Conservation (phyloP, 805 yeast species). For the Ogataea paraovalis region DNA sequence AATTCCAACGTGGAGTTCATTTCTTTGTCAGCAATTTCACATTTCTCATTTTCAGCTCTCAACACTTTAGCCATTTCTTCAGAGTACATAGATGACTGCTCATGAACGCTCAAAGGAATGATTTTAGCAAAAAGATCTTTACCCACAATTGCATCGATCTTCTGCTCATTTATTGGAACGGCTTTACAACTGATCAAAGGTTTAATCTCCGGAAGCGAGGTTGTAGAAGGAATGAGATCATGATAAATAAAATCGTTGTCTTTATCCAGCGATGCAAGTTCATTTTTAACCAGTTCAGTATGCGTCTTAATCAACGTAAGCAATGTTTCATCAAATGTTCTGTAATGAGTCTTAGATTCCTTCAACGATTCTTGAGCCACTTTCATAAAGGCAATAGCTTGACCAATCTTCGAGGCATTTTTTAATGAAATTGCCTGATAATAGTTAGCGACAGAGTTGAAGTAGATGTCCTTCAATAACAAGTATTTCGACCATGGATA, state of each 20-base stretch:
- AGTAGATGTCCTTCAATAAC: conserved; percentile 51
- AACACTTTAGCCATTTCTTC: conserved; percentile 81
- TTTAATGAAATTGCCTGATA: conserved; percentile 56
- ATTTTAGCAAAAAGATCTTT: conserved; percentile 69
- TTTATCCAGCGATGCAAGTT: conserved; percentile 46
- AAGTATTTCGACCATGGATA: conserved; percentile 49
- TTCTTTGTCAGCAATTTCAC: conserved; percentile 77
- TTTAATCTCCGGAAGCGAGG: conserved; percentile 60
- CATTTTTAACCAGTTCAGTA: conserved; percentile 17
- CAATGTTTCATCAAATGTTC: conserved; percentile 23
- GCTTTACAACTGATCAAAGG: conserved; percentile 66
- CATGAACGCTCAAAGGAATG: conserved; percentile 83
- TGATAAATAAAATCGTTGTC: conserved; percentile 92
- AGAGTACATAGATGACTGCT: conserved; percentile 79
- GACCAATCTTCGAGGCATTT: conserved; percentile 60
- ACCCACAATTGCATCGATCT: conserved; percentile 43
- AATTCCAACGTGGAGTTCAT: conserved; percentile 75
- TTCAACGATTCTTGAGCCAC: conserved; percentile 37
- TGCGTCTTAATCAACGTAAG: conserved; percentile 29
- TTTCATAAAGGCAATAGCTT: conserved; percentile 53
- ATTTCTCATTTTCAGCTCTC: conserved; percentile 68
- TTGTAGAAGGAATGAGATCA: conserved; percentile 61
- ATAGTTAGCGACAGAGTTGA: conserved; percentile 56
- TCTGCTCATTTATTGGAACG: conserved; percentile 46
- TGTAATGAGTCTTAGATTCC: conserved; percentile 17